phyloP scores from a whole-genome alignment of 768 basidiomycete genomes.

The Leccinum disarticulatum region DNA sequence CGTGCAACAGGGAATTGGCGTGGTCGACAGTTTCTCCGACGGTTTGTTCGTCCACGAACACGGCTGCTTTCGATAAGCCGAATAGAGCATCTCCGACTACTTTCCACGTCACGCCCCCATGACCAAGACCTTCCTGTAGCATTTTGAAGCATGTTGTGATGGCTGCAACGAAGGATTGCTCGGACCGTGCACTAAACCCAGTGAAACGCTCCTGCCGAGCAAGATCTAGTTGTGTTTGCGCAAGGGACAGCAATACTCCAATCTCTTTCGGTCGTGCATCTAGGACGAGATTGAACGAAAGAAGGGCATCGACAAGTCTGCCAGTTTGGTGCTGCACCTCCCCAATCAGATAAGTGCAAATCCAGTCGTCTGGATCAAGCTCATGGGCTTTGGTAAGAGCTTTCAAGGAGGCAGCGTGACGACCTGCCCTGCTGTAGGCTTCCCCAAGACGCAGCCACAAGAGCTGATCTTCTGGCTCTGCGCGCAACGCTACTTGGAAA shows the following conservation, averaged over 20 bases:
- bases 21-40: slow-evolving; percentile 37
- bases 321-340: slow-evolving; percentile 81
- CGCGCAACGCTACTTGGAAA: slow-evolving; percentile 83
- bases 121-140: slow-evolving; percentile 55
- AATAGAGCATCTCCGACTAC: slow-evolving; percentile 72
- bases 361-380: slow-evolving; percentile 78
- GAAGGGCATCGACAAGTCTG: slow-evolving; percentile 72
- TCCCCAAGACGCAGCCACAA: slow-evolving; percentile 94
- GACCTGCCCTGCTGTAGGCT: slow-evolving; percentile 85
- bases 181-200: slow-evolving; percentile 76
- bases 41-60: slow-evolving; percentile 45
- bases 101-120: slow-evolving; percentile 83
- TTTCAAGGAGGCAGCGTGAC: slow-evolving; percentile 87
- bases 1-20: slow-evolving; percentile 41
- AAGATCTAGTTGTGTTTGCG: slow-evolving; percentile 68
- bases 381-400: slow-evolving; percentile 75
- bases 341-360: slow-evolving; percentile 78
- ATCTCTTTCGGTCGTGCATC: slow-evolving; percentile 59
- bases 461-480: slow-evolving; percentile 70
- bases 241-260: slow-evolving; percentile 69
- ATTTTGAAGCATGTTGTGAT: slow-evolving; percentile 49
- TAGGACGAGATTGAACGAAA: slow-evolving; percentile 58
- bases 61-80: slow-evolving; percentile 54
- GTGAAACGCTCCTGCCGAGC: slow-evolving; percentile 62
- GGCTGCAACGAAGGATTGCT: slow-evolving; percentile 67